phyloP scores from a whole-genome alignment of 257 asterid species.

The Lycium barbarum region DNA sequence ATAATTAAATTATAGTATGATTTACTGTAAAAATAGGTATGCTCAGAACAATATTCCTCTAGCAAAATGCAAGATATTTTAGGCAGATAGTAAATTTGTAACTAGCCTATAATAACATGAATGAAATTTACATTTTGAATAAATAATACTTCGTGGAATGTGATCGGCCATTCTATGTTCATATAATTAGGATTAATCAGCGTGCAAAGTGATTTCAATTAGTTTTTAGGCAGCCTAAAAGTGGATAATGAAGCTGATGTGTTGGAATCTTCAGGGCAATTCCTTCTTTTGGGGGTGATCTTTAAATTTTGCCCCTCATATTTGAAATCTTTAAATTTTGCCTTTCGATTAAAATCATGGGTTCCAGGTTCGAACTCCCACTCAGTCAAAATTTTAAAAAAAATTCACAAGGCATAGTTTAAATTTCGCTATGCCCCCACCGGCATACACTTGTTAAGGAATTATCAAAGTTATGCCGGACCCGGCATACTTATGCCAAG shows the following conservation, averaged over 20 bases:
- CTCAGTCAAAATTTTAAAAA: no score
- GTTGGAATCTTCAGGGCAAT: neutral
- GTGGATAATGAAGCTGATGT: neutral
- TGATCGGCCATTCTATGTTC: neutral
- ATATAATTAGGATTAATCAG: neutral
- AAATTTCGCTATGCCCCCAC: no score
- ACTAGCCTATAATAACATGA: neutral
- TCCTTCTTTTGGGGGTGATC: neutral
- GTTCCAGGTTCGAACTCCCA: no score
- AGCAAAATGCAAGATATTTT: neutral
- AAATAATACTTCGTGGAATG: neutral
- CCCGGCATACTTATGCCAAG: no score
- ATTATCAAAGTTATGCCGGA: no score
- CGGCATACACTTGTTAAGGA: no score
- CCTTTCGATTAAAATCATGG: no score
- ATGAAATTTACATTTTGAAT: neutral
- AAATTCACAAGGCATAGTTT: no score
- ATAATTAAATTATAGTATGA: no score
- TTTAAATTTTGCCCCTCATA: no score
- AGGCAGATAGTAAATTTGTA: neutral
- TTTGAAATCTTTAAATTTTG: no score
- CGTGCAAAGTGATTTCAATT: neutral
- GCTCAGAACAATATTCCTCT: neutral
- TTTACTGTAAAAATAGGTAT: no score
- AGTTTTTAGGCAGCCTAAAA: neutral